Conservation (phyloP, 192 early-diverging fungal species). For the Coemansia sp. region DNA sequence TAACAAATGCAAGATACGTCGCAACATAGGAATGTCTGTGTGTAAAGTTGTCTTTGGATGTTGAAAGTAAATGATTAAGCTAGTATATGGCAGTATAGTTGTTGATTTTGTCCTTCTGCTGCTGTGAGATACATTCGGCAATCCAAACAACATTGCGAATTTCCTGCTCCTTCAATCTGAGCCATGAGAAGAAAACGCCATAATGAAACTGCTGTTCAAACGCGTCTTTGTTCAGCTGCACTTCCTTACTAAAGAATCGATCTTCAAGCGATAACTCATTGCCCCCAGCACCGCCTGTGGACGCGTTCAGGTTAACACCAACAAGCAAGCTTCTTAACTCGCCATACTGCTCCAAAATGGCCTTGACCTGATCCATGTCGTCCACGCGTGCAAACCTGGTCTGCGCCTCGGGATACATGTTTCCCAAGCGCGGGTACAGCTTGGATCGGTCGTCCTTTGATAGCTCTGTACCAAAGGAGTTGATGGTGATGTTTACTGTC, state of each 20-base stretch:
- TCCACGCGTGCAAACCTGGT: conserved; percentile 80
- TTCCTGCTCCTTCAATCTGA: conserved; percentile 98
- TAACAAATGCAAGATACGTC: too few species aligned
- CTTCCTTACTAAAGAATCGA: conserved; percentile 93
- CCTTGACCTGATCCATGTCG: conserved; percentile 93
- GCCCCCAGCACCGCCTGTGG: conserved; percentile 24
- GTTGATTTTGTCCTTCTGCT: conserved; percentile 92
- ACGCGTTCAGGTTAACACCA: conserved; percentile 42
- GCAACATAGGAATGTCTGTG: too few species aligned
- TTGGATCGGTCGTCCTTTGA: conserved; percentile 94
- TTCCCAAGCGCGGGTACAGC: conserved; percentile 89
- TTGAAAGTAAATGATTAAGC: background rate
- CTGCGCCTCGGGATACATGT: conserved; percentile 90
- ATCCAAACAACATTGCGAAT: conserved; percentile 99
- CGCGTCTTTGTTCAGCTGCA: conserved; percentile 86
- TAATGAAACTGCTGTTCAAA: conserved; percentile 98
- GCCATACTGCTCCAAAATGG: conserved; percentile 75
- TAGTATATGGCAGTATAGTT: conserved; percentile 93
- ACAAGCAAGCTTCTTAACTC: conserved; percentile 92
- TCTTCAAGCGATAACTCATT: conserved; percentile 84
- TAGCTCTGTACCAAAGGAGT: conserved; percentile 97
- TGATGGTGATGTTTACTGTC: conserved; percentile 98
- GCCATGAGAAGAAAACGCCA: conserved; percentile 91
- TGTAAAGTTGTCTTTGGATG: too few species aligned
- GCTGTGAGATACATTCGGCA: conserved; percentile 97